Conservation (phyloP, 1,139 yeast species). For the Candida freyschussii region DNA sequence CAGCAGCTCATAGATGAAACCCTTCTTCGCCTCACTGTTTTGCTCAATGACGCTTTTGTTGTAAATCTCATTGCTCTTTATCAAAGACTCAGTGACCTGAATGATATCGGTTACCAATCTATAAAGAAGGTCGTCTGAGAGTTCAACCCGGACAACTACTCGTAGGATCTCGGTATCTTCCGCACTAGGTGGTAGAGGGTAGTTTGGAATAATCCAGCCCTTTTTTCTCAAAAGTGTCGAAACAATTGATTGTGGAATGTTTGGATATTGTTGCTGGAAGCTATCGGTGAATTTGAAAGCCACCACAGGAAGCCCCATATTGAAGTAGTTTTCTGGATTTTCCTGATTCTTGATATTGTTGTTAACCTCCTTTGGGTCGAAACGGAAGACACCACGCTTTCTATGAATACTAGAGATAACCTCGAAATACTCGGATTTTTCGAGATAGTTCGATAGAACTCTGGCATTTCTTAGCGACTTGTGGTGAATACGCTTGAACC, state of each 20-base stretch:
- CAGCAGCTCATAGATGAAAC: conserved; percentile 34
- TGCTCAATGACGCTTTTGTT: conserved; percentile 24
- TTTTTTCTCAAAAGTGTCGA: conserved; percentile 70
- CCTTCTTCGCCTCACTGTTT: conserved; percentile 18
- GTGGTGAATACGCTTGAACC: conserved; percentile 60
- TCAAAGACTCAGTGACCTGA: conserved; percentile 49
- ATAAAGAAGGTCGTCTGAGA: conserved; percentile 69
- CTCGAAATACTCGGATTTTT: conserved; percentile 61
- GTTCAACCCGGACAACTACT: conserved; percentile 74
- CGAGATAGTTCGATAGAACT: conserved; percentile 58
- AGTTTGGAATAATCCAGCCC: conserved; percentile 89
- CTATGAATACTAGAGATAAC: conserved; percentile 78
- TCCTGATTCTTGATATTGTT: conserved; percentile 28
- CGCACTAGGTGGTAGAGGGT: conserved; percentile 66
- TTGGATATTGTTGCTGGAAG: conserved; percentile 59
- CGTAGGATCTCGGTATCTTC: conserved; percentile 62
- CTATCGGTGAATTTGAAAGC: conserved; percentile 69
- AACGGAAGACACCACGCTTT: conserved; percentile 33
- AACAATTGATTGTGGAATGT: conserved; percentile 77
- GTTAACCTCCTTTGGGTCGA: conserved; percentile 18
- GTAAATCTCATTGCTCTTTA: conserved; percentile 37
- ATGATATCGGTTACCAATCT: conserved; percentile 65
- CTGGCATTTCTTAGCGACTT: conserved; percentile 67
- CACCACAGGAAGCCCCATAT: conserved; percentile 86
- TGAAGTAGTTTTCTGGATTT: conserved; percentile 40